These are phyloP conservation scores for Lignosus rhinocerotis DNA, from an alignment of 1,284 basidiomycete species.

Conservation along the genomic window DNA sequence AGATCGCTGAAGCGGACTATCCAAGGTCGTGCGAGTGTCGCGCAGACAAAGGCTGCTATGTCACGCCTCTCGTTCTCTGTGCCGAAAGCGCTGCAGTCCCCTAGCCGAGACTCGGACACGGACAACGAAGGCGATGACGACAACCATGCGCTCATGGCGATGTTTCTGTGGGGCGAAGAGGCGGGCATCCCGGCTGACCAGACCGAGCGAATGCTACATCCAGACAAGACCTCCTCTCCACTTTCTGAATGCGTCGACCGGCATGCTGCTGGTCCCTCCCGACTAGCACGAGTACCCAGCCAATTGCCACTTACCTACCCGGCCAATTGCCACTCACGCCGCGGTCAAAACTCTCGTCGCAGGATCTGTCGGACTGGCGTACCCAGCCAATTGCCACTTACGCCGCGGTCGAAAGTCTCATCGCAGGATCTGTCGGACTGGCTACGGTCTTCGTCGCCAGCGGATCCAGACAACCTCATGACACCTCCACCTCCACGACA, in stretches of 20 bases:
- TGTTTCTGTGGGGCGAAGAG: slow-evolving; percentile 24
- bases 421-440: slow-evolving; percentile 16
- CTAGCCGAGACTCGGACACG: slow-evolving; percentile 29
- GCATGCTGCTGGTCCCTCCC: slow-evolving; percentile 12
- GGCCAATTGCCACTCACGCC: slow-evolving; percentile 22
- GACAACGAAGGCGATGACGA: slow-evolving; percentile 24
- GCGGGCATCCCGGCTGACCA: slow-evolving; percentile 12
- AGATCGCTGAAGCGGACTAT: not conserved
- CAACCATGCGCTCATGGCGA: slow-evolving; percentile 22
- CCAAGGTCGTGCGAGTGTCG: slow-evolving; percentile 25
- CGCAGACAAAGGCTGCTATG: slow-evolving; percentile 28
- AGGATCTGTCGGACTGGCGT: slow-evolving; percentile 16
- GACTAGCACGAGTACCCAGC: not conserved
- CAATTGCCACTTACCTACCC: slow-evolving; percentile 14
- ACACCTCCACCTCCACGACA: not conserved
- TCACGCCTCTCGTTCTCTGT: slow-evolving; percentile 17
- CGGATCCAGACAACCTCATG: not conserved
- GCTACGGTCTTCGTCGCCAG: slow-evolving; percentile 16
- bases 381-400: slow-evolving; percentile 11
- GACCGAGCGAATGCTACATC: not conserved
- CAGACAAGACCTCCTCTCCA: slow-evolving; percentile 12
- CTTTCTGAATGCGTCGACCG: not conserved
- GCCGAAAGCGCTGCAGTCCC: slow-evolving; percentile 16
- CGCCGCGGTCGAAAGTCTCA: slow-evolving; percentile 17
- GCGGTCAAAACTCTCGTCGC: slow-evolving; percentile 14